Evolutionary conservation across 306 rosid species (phyloP).

Genomic region (Lagenaria siceraria): DNA sequence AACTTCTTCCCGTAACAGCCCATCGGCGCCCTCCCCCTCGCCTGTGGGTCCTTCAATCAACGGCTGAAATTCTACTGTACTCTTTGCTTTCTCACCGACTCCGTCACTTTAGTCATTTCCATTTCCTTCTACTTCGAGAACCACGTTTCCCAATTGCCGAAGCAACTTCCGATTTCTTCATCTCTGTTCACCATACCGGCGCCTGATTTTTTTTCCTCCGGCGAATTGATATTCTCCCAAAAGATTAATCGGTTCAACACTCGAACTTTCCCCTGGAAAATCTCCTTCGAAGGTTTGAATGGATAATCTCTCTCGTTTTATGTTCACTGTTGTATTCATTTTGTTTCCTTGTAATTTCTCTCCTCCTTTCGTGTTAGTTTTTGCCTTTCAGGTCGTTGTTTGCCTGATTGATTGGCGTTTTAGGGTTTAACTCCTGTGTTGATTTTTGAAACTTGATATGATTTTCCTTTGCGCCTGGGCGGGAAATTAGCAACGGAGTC

Average conservation of each 20-base stretch:
- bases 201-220: background rate
- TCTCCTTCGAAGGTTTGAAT: background rate
- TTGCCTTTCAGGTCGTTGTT: background rate
- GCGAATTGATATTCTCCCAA: background rate
- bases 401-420: background rate
- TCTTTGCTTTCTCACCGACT: background rate
- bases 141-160: background rate
- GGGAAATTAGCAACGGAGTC: background rate
- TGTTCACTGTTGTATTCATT: background rate
- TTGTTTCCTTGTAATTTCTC: background rate
- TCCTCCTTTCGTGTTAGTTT: background rate
- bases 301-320: background rate
- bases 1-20: background rate
- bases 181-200: background rate
- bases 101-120: background rate
- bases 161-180: background rate
- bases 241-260: background rate
- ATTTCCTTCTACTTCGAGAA: background rate
- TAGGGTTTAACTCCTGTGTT: background rate
- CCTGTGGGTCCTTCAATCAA: background rate
- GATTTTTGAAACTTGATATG: background rate
- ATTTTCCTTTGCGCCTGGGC: background rate
- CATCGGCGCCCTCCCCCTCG: background rate
- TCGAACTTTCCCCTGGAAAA: background rate
- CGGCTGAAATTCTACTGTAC: background rate